Evolutionary conservation across 2,329 filamentous ascomycete species (phyloP), one percentile per base, ranked within the genome.

Genomic region (Conoideocrella luteorostrata): DNA sequence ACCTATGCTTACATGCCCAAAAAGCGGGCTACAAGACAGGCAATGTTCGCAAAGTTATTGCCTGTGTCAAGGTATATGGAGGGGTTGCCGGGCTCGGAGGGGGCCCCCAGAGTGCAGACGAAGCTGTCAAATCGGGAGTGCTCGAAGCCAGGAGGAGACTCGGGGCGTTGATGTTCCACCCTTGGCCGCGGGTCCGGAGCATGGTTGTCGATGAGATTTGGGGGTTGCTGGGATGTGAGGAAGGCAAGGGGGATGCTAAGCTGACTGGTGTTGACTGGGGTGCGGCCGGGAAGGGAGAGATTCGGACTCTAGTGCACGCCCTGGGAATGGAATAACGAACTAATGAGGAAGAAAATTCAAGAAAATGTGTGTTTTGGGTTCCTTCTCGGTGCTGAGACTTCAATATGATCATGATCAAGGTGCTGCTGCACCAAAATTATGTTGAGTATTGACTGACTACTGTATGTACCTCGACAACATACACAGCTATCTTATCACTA

Each of bases 21-120:
- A 88, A 84, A 62, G 77, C 86, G 1, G 86, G 90, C 50, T 90
- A 86, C 68, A 91, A 90, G 65, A 86, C 84, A 1, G 80, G 84
- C 17, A 93, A 88, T 59, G 78, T 95, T 34, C 78, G 82, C 40
- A 91, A 93, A 61, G 72, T 97, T 1, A 78, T 88, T 58, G 85
- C 88, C 1, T 88, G 86, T 18, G 69, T 94, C 48, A 84, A 83
- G 55, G 77, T 93, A 11, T 97, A 96, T 63, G 78, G 82, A 3
- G 80, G 80, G 1, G 65, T 95, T 21, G 78, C 80, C 68, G 39
- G 51, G 35, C 11, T 52, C 29, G 17, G 77, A 78, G 4, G 60
- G 61, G 2, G 56, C 67, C 37, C 51, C 26, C 9, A 52, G 35
- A 10, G 45, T 43, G 22, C 38, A 41, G 26, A 26, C 30, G n/a